Percentiles rank a stretch among this genome's conserved stretches.
Evolutionary conservation across 768 basidiomycete species (phyloP).

Genomic region (Pleurotus giganteus): DNA sequence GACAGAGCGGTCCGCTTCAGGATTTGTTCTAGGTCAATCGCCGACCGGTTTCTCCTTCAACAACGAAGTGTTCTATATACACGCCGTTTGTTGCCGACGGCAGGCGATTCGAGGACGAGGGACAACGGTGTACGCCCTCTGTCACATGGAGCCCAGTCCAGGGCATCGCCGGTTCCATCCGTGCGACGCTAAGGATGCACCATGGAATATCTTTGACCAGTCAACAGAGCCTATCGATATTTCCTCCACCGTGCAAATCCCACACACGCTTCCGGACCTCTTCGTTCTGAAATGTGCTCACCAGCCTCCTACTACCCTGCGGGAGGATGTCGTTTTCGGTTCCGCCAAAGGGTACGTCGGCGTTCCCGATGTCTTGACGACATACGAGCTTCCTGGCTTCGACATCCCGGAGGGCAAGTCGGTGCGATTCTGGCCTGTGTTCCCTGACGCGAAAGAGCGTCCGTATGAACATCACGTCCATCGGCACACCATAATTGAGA

Average conservation of each 20-base stretch:
- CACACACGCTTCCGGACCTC: not conserved
- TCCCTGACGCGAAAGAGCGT: not conserved
- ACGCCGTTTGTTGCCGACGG: not conserved
- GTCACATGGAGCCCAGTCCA: not conserved
- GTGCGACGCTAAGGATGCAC: not conserved
- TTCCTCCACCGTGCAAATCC: not conserved
- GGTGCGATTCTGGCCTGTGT: not conserved
- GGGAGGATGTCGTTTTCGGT: conserved; percentile 7
- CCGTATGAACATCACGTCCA: not conserved
- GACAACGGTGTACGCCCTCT: conserved; percentile 5
- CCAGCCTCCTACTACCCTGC: not conserved
- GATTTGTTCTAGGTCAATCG: not conserved
- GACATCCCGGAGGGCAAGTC: not conserved
- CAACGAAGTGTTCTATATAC: not conserved
- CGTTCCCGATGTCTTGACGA: not conserved
- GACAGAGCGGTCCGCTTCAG: not conserved
- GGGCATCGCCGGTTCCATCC: not conserved
- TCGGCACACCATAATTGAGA: not conserved
- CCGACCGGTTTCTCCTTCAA: not conserved
- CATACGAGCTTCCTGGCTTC: not conserved
- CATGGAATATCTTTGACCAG: not conserved
- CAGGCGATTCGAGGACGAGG: conserved; percentile 5
- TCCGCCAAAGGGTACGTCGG: conserved; percentile 4
- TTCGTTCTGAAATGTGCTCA: not conserved
- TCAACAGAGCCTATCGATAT: not conserved